Conservation (phyloP, 768 basidiomycete genomes). For the Trametes punicea region DNA sequence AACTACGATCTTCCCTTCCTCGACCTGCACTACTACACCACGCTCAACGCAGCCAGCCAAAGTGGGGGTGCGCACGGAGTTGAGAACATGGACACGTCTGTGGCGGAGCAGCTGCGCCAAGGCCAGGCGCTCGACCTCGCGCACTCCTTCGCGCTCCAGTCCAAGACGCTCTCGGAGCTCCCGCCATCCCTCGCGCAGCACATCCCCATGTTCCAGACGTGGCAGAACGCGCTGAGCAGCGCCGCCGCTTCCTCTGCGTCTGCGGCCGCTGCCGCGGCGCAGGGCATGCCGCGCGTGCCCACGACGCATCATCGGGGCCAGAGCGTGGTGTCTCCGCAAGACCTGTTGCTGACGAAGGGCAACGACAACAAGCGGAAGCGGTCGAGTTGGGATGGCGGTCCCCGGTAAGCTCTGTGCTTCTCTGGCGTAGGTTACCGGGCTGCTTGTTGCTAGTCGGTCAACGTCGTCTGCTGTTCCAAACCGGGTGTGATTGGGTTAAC, state of each 20-base stretch:
- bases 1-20: constrained; percentile 62
- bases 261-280: neutral
- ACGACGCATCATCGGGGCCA: constrained; percentile 45
- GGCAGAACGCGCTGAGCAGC: constrained; percentile 16
- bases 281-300: constrained; percentile 17
- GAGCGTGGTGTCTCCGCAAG: constrained; percentile 53
- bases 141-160: constrained; percentile 26
- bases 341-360: constrained; percentile 44
- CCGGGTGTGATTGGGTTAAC: neutral
- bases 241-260: neutral
- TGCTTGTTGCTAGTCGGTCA: neutral
- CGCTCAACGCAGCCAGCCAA: constrained; percentile 15
- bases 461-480: neutral
- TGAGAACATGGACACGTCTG: constrained; percentile 15
- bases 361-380: constrained; percentile 56
- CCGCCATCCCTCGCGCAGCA: constrained; percentile 32
- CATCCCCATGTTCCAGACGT: constrained; percentile 19
- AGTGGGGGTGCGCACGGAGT: constrained; percentile 20
- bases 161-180: constrained; percentile 32
- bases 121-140: constrained; percentile 52
- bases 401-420: constrained; percentile 20
- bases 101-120: constrained; percentile 32
- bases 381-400: constrained; percentile 53
- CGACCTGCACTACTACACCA: constrained; percentile 66
- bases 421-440: too few species aligned